Percentiles rank a stretch among this genome's conserved stretches.
These are phyloP conservation scores for Colletotrichum magnum DNA, from an alignment of 2,329 filamentous ascomycete species.

Conservation along the genomic window DNA sequence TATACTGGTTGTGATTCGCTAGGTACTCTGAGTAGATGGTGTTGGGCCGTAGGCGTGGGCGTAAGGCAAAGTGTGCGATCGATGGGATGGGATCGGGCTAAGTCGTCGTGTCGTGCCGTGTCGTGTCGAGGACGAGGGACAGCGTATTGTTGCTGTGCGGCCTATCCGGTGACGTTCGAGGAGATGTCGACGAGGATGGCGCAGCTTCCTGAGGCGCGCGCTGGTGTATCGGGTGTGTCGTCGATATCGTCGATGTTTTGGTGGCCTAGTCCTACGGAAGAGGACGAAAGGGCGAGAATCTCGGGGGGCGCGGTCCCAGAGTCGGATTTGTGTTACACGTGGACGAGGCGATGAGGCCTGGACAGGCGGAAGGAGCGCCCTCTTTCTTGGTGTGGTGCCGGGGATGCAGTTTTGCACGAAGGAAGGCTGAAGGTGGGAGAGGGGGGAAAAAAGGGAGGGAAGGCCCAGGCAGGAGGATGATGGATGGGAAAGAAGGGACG, in stretches of 20 bases:
- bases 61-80: constrained; percentile 18
- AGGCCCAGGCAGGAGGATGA: constrained; percentile 28
- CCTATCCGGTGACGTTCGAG: constrained; percentile 3
- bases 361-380: constrained; percentile 34
- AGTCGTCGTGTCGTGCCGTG: constrained; percentile 2
- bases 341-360: constrained; percentile 37
- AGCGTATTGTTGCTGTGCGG: constrained; percentile 19
- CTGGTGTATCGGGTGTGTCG: not conserved
- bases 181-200: constrained; percentile 22
- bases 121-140: constrained; percentile 17
- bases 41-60: not conserved
- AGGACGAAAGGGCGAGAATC: constrained; percentile 18
- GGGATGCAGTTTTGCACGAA: constrained; percentile 34
- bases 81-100: constrained; percentile 14
- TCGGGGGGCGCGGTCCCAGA: constrained; percentile 11
- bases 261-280: constrained; percentile 5
- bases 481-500: constrained; percentile 35
- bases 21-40: constrained; percentile 21
- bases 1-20: constrained; percentile 34
- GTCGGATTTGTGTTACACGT: constrained; percentile 31
- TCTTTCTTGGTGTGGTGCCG: constrained; percentile 33
- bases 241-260: constrained; percentile 34
- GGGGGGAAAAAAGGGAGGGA: constrained; percentile 27
- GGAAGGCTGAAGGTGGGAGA: constrained; percentile 14
- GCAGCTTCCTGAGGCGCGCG: constrained; percentile 27